Percentiles rank a stretch among this genome's conserved stretches.
phyloP scores from a whole-genome alignment of 805 yeast species.

The Pichia deserticola region DNA sequence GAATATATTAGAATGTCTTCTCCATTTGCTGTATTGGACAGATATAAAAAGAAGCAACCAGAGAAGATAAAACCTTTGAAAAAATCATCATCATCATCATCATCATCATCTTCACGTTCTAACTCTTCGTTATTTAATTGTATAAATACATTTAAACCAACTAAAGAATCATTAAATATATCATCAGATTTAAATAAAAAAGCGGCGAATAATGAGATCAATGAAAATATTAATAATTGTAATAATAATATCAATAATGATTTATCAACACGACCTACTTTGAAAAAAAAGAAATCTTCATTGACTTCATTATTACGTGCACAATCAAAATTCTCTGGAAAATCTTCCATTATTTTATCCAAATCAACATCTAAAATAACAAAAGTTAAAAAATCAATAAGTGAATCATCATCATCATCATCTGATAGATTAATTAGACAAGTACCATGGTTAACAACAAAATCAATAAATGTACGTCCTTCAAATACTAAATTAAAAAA shows the following conservation, averaged over 20 bases:
- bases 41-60: background rate
- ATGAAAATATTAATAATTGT: no score
- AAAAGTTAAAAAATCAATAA: background rate
- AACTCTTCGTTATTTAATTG: constrained; percentile 1
- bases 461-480: background rate
- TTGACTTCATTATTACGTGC: constrained; percentile 4
- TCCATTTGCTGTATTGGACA: constrained; percentile 13
- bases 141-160: background rate
- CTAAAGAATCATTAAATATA: background rate
- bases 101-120: background rate
- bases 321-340: constrained; percentile 8
- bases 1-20: constrained; percentile 2
- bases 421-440: background rate
- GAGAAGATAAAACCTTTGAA: background rate
- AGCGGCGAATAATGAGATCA: background rate
- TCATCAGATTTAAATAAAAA: background rate
- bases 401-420: background rate
- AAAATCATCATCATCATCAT: background rate
- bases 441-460: constrained; percentile 3
- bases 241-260: no score
- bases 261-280: background rate
- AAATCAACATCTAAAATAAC: background rate
- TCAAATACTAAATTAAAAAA: background rate
- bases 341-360: constrained; percentile 5
- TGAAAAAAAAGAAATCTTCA: constrained; percentile 1